These are phyloP conservation scores for Fusarium sp. DNA, from an alignment of 2,329 filamentous ascomycete genomes.

Conservation along the genomic window DNA sequence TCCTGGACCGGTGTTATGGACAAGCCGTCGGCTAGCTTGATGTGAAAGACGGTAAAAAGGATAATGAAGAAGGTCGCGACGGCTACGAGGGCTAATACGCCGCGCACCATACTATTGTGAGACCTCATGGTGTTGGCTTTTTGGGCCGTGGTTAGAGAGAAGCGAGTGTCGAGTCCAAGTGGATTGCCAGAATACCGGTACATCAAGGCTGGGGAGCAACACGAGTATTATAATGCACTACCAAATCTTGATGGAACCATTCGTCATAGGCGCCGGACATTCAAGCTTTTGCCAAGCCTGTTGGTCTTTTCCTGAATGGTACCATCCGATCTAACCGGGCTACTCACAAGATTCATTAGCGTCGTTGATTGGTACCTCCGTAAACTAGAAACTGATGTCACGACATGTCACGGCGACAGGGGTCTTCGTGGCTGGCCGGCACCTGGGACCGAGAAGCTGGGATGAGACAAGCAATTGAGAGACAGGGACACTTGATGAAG, in stretches of 20 bases:
- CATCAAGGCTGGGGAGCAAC: background rate
- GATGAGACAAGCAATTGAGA: background rate
- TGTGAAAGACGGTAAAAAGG: conserved; percentile 27
- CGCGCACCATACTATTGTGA: conserved; percentile 24
- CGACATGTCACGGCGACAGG: background rate
- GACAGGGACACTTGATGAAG: background rate
- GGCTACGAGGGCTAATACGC: conserved; percentile 28
- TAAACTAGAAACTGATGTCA: no score
- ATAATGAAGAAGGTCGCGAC: conserved; percentile 15
- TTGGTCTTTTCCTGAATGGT: conserved; percentile 11
- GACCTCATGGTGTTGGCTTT: conserved; percentile 26
- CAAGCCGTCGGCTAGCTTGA: conserved; percentile 29
- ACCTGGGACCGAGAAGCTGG: conserved; percentile 4
- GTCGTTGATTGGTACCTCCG: no score
- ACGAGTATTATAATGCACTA: conserved; percentile 17
- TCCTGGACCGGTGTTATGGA: conserved; percentile 19
- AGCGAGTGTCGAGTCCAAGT: background rate
- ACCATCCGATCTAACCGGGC: conserved; percentile 40
- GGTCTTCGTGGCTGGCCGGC: background rate
- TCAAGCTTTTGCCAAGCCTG: conserved; percentile 41
- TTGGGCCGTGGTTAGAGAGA: background rate
- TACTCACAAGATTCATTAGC: no score
- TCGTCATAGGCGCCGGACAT: conserved; percentile 25
- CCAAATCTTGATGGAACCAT: conserved; percentile 7
- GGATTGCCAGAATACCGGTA: background rate